Conservation (phyloP, 352 stramenopile genomes). For the Phytophthora europaea region DNA sequence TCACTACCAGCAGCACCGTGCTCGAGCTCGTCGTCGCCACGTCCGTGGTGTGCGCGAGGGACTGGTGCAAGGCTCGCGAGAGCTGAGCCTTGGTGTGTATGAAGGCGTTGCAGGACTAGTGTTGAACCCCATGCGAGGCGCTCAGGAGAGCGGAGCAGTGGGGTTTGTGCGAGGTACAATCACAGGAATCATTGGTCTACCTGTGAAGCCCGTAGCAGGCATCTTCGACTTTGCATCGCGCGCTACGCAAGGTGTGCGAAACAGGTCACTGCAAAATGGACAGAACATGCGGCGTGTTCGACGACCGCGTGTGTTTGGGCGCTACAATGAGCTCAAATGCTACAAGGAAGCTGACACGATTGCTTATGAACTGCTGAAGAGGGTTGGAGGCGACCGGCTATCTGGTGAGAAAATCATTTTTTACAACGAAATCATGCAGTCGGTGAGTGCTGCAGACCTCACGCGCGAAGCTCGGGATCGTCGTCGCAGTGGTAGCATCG, state of each 20-base stretch:
- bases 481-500: constrained; percentile 39
- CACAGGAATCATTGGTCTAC: constrained; percentile 88
- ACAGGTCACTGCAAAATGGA: constrained; percentile 83
- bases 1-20: constrained; percentile 89
- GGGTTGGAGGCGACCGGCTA: constrained; percentile 71
- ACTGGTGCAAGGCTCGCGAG: constrained; percentile 85
- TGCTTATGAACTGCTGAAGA: constrained; percentile 86
- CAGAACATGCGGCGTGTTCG: constrained; percentile 84
- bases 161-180: constrained; percentile 90
- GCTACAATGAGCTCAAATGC: constrained; percentile 90
- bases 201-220: constrained; percentile 87
- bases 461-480: constrained; percentile 80
- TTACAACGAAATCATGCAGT: constrained; percentile 90
- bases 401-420: constrained; percentile 91
- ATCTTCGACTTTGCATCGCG: constrained; percentile 93
- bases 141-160: constrained; percentile 80
- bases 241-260: constrained; percentile 87
- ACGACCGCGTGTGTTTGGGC: constrained; percentile 86
- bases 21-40: constrained; percentile 77
- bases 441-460: constrained; percentile 73
- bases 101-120: constrained; percentile 88
- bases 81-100: constrained; percentile 86
- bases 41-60: constrained; percentile 85
- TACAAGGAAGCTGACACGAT: constrained; percentile 92
- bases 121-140: constrained; percentile 84